Conservation (phyloP, 441 rosid species). For the California macrophylla region DNA sequence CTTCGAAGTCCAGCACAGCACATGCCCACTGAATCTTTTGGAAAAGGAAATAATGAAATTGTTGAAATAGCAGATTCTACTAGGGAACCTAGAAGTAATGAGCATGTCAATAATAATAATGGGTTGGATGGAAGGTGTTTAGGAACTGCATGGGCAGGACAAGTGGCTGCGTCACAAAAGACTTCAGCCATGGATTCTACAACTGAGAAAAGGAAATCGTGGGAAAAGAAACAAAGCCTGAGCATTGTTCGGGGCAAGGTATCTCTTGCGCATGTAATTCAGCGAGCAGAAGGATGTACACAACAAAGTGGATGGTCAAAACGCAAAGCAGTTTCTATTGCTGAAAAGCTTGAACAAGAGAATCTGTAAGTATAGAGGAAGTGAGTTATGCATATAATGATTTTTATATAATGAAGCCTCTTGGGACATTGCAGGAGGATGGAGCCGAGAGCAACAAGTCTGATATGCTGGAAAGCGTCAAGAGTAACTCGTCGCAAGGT, state of each 20-base stretch:
- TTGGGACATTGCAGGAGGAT: slow-evolving; percentile 49
- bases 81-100: slow-evolving; percentile 22
- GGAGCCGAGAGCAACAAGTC: slow-evolving; percentile 78
- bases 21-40: too few species aligned
- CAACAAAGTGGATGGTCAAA: slow-evolving; percentile 68
- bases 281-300: slow-evolving; percentile 72
- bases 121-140: slow-evolving; percentile 27
- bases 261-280: slow-evolving; percentile 86
- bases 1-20: slow-evolving; percentile 10
- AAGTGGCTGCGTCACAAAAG: slow-evolving; percentile 23
- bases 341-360: slow-evolving; percentile 97
- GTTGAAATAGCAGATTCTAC: slow-evolving; percentile 60
- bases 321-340: slow-evolving; percentile 85
- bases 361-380: slow-evolving; percentile 77
- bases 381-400: too few species aligned
- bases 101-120: slow-evolving; percentile 18
- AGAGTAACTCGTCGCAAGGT: slow-evolving; percentile 71
- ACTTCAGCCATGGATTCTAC: background rate
- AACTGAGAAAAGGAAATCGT: background rate
- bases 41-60: slow-evolving; percentile 41
- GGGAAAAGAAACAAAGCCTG: slow-evolving; percentile 22
- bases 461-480: slow-evolving; percentile 86
- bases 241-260: slow-evolving; percentile 88
- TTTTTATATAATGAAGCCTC: background rate
- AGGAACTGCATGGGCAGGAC: slow-evolving; percentile 23